These are phyloP conservation scores for Penicillium brevicompactum DNA, from an alignment of 2,329 filamentous ascomycete genomes.

Conservation along the genomic window DNA sequence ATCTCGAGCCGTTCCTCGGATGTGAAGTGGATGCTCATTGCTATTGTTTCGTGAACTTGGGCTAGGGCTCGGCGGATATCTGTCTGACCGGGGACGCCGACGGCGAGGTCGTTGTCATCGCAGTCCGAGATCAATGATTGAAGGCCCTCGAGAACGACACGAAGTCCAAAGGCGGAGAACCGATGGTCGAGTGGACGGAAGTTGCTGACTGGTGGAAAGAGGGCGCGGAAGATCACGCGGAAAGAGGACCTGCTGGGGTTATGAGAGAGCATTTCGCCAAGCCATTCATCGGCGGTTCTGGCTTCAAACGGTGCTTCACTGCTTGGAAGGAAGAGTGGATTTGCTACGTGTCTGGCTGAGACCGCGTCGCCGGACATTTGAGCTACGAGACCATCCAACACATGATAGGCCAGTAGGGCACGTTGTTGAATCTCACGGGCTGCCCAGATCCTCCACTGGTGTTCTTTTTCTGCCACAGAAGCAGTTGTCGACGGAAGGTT, in stretches of 20 bases:
- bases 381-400: constrained; percentile 49
- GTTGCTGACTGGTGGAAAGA: constrained; percentile 40
- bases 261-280: constrained; percentile 37
- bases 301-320: constrained; percentile 47
- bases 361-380: constrained; percentile 47
- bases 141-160: constrained; percentile 48
- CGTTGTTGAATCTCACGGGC: constrained; percentile 50
- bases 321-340: constrained; percentile 44
- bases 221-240: constrained; percentile 41
- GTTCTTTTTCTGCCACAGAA: constrained; percentile 38
- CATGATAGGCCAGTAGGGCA: constrained; percentile 48
- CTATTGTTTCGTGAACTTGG: constrained; percentile 44
- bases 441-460: constrained; percentile 47
- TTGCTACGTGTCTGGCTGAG: constrained; percentile 47
- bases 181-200: constrained; percentile 33
- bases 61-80: constrained; percentile 45
- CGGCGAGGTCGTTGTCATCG: constrained; percentile 39
- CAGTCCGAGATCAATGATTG: constrained; percentile 47
- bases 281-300: constrained; percentile 44
- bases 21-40: constrained; percentile 38
- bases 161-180: constrained; percentile 45
- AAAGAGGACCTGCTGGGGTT: constrained; percentile 40
- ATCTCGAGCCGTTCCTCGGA: constrained; percentile 43
- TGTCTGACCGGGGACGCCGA: constrained; percentile 44
- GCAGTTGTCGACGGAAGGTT: constrained; percentile 39